A percentile compares a stretch with the other conserved stretches of the same genome.
phyloP scores from a whole-genome alignment of 2,329 filamentous ascomycete genomes.

The Calonectria pauciramosa region DNA sequence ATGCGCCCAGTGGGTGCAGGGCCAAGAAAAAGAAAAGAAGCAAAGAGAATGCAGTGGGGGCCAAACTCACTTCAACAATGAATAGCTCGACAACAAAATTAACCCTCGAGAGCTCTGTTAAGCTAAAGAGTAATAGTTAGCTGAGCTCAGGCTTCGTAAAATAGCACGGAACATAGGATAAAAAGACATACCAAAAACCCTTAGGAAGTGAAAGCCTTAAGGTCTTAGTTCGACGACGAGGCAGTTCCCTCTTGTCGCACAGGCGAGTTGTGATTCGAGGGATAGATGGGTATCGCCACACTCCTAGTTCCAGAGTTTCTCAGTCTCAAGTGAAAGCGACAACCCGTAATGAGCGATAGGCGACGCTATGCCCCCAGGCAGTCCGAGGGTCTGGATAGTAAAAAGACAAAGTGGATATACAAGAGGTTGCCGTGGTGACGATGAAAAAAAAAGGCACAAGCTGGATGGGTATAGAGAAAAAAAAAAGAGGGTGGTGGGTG shows the following conservation, averaged over 20 bases:
- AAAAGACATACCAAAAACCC: not conserved
- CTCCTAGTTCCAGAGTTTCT: not conserved
- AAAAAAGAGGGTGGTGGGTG: constrained; percentile 1
- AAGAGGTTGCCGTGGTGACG: constrained; percentile 15
- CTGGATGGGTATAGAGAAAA: not conserved
- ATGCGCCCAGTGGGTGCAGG: not conserved
- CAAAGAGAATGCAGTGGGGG: not conserved
- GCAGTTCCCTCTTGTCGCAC: not conserved
- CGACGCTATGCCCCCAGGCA: not conserved
- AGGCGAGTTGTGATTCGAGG: not conserved
- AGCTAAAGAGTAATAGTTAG: not conserved
- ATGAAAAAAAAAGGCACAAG: not conserved
- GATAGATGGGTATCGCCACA: not conserved
- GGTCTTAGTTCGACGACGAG: not conserved
- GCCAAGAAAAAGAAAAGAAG: not conserved
- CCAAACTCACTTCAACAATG: not conserved
- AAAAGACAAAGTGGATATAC: not conserved
- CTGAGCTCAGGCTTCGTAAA: not conserved
- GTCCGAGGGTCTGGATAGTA: not conserved
- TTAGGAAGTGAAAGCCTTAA: not conserved
- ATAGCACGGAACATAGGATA: not conserved
- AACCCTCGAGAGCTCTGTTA: not conserved
- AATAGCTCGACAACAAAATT: not conserved
- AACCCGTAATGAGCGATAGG: not conserved
- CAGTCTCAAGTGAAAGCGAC: not conserved